Base-by-base conservation (phyloP, 2,329 filamentous ascomycete genomes). In the Coniochaeta sp. region DNA sequence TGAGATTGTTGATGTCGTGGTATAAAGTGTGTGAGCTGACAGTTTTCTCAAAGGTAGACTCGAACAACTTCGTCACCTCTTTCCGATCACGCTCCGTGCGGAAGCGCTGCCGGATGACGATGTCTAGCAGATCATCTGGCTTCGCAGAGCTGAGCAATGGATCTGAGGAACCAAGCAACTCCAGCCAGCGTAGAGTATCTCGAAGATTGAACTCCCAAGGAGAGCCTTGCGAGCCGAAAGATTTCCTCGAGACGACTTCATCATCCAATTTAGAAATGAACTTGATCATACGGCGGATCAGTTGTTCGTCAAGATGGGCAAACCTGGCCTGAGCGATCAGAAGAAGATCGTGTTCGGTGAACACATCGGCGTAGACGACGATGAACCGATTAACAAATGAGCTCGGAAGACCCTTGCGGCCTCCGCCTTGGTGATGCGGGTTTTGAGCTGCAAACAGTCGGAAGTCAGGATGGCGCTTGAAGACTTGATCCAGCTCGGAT, bases 381-480 rank as follows among this genome's bases (percentile, higher is more conserved):
- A 96, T 95, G 72, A 99, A 99, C 54, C 96, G 89, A 72, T 99
- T 98, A 63, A 99, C 95, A 69, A 99, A 99, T 1, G 95, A 98
- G 60, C 89, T 90, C 1, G 95, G 95, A 38, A 99, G 78, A 42
- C 95, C 95, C 74, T 99, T 99, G 66, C 95, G 86, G 10, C 95
- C 95, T 64, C 95, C 93, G 60, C 95, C 95, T 74, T 99, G 95
- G 68, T 97, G 91, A 74, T 99, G 95, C 9, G 95, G 95, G 70
- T 99, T 99, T 72, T 99, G 95, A 0, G 95, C 93, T 16, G 96
- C 95, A 69, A 99, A 99, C 0, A 99, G 84, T n/a, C 89, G 87
- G 74, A 99, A 99, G 64, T 93, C 81, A 0, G 89, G 87, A 71
- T 99, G 93, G 26, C 91, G 87, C 67, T 89, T 88, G 75, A 99